Conservation (phyloP, 345 rosid species). For the Aquilaria yunnanensis region DNA sequence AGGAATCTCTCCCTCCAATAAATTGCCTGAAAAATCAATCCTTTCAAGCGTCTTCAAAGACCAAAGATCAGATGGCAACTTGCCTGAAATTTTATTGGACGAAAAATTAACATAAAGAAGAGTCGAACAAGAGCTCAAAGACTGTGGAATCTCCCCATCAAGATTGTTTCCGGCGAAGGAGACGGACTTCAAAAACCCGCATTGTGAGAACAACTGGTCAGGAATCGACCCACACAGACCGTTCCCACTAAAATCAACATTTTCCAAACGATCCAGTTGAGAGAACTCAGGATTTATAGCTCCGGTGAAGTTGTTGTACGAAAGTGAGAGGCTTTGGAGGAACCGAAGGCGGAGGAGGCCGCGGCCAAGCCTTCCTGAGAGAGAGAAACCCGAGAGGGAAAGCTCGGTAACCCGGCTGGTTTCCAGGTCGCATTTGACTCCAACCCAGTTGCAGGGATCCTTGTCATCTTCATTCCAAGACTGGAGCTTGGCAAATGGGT, state of each 20-base stretch:
- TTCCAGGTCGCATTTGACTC: slow-evolving; percentile 54
- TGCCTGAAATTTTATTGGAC: slow-evolving; percentile 56
- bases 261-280: slow-evolving; percentile 34
- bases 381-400: slow-evolving; percentile 53
- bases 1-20: slow-evolving; percentile 50
- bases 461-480: slow-evolving; percentile 72
- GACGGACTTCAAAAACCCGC: slow-evolving; percentile 52
- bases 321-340: slow-evolving; percentile 48
- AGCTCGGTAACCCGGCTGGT: slow-evolving; percentile 52
- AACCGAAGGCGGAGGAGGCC: slow-evolving; percentile 57
- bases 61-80: slow-evolving; percentile 54
- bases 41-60: slow-evolving; percentile 40
- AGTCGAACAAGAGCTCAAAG: slow-evolving; percentile 50
- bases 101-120: slow-evolving; percentile 53
- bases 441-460: slow-evolving; percentile 66
- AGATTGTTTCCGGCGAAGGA: slow-evolving; percentile 60
- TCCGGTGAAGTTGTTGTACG: slow-evolving; percentile 63
- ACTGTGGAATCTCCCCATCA: slow-evolving; percentile 49
- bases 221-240: slow-evolving; percentile 55
- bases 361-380: slow-evolving; percentile 72
- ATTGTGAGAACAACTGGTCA: slow-evolving; percentile 55
- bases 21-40: slow-evolving; percentile 59
- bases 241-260: slow-evolving; percentile 57
- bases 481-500: slow-evolving; percentile 50
- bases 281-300: slow-evolving; percentile 41